Evolutionary conservation across 2,329 filamentous ascomycete genomes (phyloP).

Genomic region (Penicillium sp.): DNA sequence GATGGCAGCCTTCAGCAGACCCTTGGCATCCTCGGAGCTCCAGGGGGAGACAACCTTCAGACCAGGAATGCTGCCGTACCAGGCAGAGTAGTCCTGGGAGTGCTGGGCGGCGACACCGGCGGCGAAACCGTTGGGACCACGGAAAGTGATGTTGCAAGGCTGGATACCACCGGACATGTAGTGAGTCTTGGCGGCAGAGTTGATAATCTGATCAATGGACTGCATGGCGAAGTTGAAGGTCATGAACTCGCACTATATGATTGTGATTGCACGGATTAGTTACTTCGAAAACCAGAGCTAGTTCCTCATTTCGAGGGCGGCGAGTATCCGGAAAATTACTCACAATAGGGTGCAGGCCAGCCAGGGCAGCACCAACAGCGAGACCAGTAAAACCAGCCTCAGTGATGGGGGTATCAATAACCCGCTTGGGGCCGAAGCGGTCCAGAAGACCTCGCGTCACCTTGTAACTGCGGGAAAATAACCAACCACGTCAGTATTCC

Average conservation of each 20-base stretch:
- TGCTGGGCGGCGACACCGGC: conserved; percentile 95
- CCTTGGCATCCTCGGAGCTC: conserved; percentile 98
- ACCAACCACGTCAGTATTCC: conserved; percentile 41
- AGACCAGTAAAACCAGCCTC: conserved; percentile 95
- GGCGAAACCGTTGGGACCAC: conserved; percentile 97
- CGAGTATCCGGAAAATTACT: conserved; percentile 47
- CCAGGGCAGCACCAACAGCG: conserved; percentile 90
- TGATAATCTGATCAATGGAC: conserved; percentile 99
- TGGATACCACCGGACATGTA: conserved; percentile 99
- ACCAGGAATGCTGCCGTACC: conserved; percentile 98
- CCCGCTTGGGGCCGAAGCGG: conserved; percentile 93
- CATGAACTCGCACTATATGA: conserved; percentile 92
- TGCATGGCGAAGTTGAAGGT: conserved; percentile 99
- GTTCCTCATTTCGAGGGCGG: not conserved
- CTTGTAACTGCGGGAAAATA: conserved; percentile 70
- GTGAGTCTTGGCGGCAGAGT: conserved; percentile 97
- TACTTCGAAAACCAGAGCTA: not conserved
- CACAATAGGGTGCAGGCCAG: conserved; percentile 90
- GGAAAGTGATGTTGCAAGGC: conserved; percentile 99
- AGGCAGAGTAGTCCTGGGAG: conserved; percentile 97
- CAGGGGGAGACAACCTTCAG: conserved; percentile 96
- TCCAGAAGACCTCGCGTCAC: conserved; percentile 97
- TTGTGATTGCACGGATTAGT: conserved; percentile 13
- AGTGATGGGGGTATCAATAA: conserved; percentile 98
- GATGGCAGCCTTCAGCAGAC: conserved; percentile 95